A percentile compares a stretch with the other conserved stretches of the same genome.
Conservation (phyloP, 2,329 filamentous ascomycete genomes). For the Penicillium sp. region DNA sequence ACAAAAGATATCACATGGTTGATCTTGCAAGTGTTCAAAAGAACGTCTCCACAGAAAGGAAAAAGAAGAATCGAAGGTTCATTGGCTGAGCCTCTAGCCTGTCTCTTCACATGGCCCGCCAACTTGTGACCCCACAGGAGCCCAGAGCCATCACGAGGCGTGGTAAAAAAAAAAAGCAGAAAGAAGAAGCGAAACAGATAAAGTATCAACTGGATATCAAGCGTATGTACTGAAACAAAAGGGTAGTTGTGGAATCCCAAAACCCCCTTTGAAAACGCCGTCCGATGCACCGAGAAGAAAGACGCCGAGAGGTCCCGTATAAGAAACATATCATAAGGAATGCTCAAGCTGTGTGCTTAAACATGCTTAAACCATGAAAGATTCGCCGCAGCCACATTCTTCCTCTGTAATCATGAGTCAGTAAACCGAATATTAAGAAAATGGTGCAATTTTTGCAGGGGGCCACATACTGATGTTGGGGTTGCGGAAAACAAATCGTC, state of each 20-base stretch:
- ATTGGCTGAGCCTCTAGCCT: not conserved
- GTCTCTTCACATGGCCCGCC: conserved; percentile 4
- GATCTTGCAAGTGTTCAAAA: not conserved
- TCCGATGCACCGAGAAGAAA: conserved; percentile 36
- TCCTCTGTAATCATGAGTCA: conserved; percentile 66
- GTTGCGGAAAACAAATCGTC: conserved; percentile 91
- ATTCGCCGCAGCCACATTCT: conserved; percentile 93
- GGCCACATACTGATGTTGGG: conserved; percentile 89
- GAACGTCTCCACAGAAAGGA: not conserved
- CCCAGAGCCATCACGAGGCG: not conserved
- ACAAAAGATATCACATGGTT: conserved; percentile 7
- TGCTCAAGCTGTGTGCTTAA: conserved; percentile 23
- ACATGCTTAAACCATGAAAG: conserved; percentile 76
- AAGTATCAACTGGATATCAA: conserved; percentile 27
- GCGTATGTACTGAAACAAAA: conserved; percentile 23
- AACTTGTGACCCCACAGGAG: not conserved
- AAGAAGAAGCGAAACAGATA: conserved; percentile 7
- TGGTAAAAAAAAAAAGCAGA: not conserved
- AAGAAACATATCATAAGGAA: conserved; percentile 16
- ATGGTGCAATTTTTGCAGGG: conserved; percentile 1
- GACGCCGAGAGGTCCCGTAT: conserved; percentile 22
- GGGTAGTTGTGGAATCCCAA: conserved; percentile 10
- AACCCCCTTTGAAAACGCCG: conserved; percentile 32
- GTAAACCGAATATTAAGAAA: conserved; percentile 9
- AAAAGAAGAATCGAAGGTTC: not conserved